phyloP scores from a whole-genome alignment of 192 early-diverging fungal genomes.

The Coemansia sp. region DNA sequence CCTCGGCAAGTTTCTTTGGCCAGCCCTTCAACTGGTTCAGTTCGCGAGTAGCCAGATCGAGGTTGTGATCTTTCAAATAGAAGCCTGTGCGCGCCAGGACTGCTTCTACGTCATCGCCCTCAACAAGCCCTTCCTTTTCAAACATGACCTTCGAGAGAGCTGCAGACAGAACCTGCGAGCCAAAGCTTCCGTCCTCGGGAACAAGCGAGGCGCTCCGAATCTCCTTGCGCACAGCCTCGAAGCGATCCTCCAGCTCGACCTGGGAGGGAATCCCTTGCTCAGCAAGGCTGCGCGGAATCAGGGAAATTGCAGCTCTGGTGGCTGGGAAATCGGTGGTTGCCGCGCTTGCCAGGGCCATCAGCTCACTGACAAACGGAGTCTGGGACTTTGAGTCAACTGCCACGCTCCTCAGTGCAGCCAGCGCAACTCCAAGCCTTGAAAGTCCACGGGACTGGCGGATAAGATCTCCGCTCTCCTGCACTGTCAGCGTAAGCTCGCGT shows the following conservation, averaged over 20 bases:
- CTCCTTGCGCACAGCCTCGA: constrained; percentile 65
- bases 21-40: constrained; percentile 92
- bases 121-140: constrained; percentile 80
- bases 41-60: constrained; percentile 87
- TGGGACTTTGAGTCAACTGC: constrained; percentile 40
- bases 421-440: constrained; percentile 64
- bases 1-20: constrained; percentile 80
- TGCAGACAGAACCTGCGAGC: constrained; percentile 75
- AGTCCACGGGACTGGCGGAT: constrained; percentile 64
- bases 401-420: constrained; percentile 65
- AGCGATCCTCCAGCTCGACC: constrained; percentile 68
- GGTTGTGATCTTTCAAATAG: constrained; percentile 74
- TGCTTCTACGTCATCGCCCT: constrained; percentile 85
- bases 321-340: constrained; percentile 54
- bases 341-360: constrained; percentile 63
- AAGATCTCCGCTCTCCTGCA: constrained; percentile 66
- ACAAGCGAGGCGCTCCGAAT: constrained; percentile 81
- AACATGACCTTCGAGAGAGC: constrained; percentile 78
- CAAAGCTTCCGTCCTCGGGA: constrained; percentile 82
- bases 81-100: constrained; percentile 75
- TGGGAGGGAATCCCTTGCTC: constrained; percentile 66
- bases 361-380: constrained; percentile 72
- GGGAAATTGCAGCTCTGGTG: constrained; percentile 61
- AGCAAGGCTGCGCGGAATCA: constrained; percentile 60
- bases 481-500: constrained; percentile 69